phyloP scores from a whole-genome alignment of 2,329 filamentous ascomycete genomes.

The Nannizziopsis arthrosporioides region DNA sequence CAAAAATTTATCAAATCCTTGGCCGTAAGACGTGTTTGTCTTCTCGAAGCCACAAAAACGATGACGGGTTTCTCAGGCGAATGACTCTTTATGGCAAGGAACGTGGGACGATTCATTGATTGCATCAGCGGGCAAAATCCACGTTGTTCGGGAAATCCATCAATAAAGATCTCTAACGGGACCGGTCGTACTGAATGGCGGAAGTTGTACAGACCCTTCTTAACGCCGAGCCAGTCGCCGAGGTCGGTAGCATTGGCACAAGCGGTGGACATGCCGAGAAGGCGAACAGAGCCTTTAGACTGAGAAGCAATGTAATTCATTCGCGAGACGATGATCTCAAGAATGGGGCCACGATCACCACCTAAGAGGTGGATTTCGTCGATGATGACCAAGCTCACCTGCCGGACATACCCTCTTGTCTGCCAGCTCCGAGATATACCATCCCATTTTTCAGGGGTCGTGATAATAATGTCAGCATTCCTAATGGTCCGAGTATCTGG shows the following conservation, averaged over 20 bases:
- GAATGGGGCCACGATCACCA: slow-evolving; percentile 88
- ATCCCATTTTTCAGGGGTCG: slow-evolving; percentile 99
- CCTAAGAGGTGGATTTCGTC: slow-evolving; percentile 98
- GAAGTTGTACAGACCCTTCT: slow-evolving; percentile 93
- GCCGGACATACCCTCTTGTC: slow-evolving; percentile 86
- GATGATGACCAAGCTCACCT: slow-evolving; percentile 93
- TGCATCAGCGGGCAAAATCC: slow-evolving; percentile 98
- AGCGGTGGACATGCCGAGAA: slow-evolving; percentile 98
- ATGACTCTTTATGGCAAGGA: slow-evolving; percentile 90
- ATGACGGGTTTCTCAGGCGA: slow-evolving; percentile 95
- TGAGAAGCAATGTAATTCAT: slow-evolving; percentile 99
- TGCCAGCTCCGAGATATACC: slow-evolving; percentile 99
- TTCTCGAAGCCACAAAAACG: slow-evolving; percentile 89
- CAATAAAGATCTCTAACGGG: slow-evolving; percentile 89
- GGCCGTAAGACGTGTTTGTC: slow-evolving; percentile 88
- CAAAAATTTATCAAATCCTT: slow-evolving; percentile 96
- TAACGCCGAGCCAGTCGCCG: slow-evolving; percentile 93
- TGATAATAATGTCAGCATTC: slow-evolving; percentile 94
- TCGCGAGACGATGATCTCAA: slow-evolving; percentile 83
- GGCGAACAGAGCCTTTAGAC: slow-evolving; percentile 73
- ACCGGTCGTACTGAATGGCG: slow-evolving; percentile 93
- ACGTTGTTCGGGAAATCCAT: slow-evolving; percentile 87
- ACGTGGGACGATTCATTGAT: slow-evolving; percentile 96
- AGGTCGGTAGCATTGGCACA: slow-evolving; percentile 92
- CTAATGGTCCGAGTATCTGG: slow-evolving; percentile 92